Conservation (phyloP, 257 asterid genomes). For the Solanum etuberosum region DNA sequence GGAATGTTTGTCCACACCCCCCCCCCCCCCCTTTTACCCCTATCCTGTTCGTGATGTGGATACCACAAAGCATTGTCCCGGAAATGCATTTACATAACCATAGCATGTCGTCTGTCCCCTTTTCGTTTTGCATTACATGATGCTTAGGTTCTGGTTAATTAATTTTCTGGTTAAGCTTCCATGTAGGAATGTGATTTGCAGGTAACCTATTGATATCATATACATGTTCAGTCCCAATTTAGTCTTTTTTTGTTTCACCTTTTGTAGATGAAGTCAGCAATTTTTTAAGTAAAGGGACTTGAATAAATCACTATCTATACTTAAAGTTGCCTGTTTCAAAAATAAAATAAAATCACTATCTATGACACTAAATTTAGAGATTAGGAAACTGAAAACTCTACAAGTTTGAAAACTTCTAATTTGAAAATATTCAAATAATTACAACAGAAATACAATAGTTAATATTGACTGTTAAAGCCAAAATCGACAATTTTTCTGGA, state of each 20-base stretch:
- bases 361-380: neutral
- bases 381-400: neutral
- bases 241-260: neutral
- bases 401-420: neutral
- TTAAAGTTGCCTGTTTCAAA: no score
- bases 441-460: neutral
- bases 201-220: neutral
- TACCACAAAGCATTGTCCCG: neutral
- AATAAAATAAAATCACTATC: neutral
- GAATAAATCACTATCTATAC: neutral
- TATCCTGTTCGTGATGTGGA: neutral
- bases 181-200: neutral
- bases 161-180: neutral
- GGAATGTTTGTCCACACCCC: no score
- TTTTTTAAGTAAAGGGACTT: neutral
- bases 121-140: neutral
- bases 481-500: neutral
- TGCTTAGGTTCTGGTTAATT: neutral
- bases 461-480: neutral
- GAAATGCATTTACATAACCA: neutral
- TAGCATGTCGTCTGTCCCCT: neutral
- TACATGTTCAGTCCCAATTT: neutral
- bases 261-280: neutral
- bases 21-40: neutral
- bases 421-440: neutral